These are phyloP conservation scores for Eucalyptus shirleyi DNA, from an alignment of 345 rosid genomes.

Conservation along the genomic window DNA sequence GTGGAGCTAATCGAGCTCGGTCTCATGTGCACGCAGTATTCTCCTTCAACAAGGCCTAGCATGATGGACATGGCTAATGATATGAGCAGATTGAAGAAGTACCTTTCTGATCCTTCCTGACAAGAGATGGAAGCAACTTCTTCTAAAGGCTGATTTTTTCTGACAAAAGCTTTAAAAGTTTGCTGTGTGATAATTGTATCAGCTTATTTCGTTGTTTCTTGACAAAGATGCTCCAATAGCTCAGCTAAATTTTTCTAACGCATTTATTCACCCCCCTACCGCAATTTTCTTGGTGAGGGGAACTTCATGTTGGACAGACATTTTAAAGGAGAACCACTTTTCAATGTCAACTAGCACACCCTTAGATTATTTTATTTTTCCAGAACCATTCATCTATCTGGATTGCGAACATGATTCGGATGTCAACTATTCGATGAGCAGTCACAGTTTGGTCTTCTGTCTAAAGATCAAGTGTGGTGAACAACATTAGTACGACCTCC, in stretches of 20 bases:
- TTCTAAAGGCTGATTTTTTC: neutral
- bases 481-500: neutral
- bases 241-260: neutral
- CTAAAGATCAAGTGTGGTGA: neutral
- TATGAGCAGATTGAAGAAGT: constrained; percentile 61
- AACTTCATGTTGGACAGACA: neutral
- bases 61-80: constrained; percentile 71
- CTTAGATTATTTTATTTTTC: neutral
- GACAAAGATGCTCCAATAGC: neutral
- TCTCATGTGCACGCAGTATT: constrained; percentile 56
- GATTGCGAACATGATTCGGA: neutral
- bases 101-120: constrained; percentile 30
- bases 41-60: constrained; percentile 67
- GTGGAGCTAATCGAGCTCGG: constrained; percentile 78
- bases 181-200: neutral
- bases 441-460: neutral
- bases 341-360: neutral
- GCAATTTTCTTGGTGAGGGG: neutral
- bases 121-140: constrained; percentile 7
- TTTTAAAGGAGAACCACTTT: neutral
- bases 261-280: neutral
- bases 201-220: neutral
- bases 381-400: neutral
- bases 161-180: neutral
- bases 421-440: neutral